phyloP scores from a whole-genome alignment of 352 stramenopile species.

The Blastocystis sp. region DNA sequence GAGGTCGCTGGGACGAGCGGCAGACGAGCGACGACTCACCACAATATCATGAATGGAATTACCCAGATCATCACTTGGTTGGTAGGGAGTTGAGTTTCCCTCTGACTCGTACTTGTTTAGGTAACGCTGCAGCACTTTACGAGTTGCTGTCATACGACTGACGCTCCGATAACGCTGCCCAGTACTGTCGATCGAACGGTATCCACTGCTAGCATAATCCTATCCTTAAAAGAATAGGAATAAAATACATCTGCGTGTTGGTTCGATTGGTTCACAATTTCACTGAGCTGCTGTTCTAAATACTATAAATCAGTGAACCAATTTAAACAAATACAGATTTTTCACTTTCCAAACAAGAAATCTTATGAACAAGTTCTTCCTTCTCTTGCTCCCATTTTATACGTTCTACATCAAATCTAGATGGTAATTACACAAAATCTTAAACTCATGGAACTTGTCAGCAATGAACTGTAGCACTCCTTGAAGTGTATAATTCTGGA shows the following conservation, averaged over 20 bases:
- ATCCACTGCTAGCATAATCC: background rate
- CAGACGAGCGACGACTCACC: background rate
- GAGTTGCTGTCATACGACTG: slow-evolving; percentile 30
- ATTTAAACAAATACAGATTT: background rate
- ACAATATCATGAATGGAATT: background rate
- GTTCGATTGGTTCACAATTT: background rate
- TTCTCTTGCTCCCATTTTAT: slow-evolving; percentile 44
- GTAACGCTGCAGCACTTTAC: slow-evolving; percentile 49
- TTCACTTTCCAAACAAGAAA: background rate
- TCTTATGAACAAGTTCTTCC: slow-evolving; percentile 16
- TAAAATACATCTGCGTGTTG: background rate
- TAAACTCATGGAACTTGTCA: slow-evolving; percentile 49
- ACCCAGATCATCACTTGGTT: background rate
- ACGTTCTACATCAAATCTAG: slow-evolving; percentile 39
- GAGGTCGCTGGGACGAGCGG: background rate
- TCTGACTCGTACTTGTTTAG: slow-evolving; percentile 35
- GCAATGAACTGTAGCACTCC: slow-evolving; percentile 44
- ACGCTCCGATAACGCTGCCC: background rate
- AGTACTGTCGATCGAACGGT: background rate
- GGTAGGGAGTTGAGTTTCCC: background rate
- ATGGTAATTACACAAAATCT: background rate
- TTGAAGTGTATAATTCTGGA: background rate
- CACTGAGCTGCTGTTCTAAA: slow-evolving; percentile 36
- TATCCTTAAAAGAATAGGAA: background rate
- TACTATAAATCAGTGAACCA: background rate